Conservation (phyloP, 2,329 filamentous ascomycete species). For the Pseudogymnoascus sp. region DNA sequence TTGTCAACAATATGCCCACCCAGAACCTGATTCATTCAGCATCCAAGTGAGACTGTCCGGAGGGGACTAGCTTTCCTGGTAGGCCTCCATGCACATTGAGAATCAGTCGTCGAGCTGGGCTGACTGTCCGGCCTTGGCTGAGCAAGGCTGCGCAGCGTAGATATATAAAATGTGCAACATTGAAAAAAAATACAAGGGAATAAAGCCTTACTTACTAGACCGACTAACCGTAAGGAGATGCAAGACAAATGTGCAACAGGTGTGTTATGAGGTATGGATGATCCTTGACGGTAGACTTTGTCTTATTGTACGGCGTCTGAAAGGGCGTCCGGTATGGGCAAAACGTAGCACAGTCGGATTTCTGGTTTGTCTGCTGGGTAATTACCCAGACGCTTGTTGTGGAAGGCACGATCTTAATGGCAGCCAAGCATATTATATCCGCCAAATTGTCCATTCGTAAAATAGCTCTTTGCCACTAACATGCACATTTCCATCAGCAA, state of each 20-base stretch:
- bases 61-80: background rate
- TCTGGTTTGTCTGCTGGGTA: background rate
- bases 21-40: background rate
- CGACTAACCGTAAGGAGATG: background rate
- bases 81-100: background rate
- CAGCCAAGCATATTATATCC: background rate
- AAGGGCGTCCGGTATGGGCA: background rate
- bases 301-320: background rate
- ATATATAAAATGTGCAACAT: background rate
- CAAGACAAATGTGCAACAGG: background rate
- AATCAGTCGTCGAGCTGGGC: background rate
- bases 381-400: background rate
- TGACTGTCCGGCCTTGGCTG: background rate
- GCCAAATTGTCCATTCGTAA: background rate
- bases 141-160: background rate
- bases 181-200: background rate
- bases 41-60: background rate
- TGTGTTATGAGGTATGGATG: background rate
- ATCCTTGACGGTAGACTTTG: background rate
- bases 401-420: background rate
- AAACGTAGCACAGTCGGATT: background rate
- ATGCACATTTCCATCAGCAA: background rate
- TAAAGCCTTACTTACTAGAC: background rate
- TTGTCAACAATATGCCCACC: background rate
- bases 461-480: background rate